phyloP scores from a whole-genome alignment of 352 stramenopile genomes.

The Pythium pyrilobum region DNA sequence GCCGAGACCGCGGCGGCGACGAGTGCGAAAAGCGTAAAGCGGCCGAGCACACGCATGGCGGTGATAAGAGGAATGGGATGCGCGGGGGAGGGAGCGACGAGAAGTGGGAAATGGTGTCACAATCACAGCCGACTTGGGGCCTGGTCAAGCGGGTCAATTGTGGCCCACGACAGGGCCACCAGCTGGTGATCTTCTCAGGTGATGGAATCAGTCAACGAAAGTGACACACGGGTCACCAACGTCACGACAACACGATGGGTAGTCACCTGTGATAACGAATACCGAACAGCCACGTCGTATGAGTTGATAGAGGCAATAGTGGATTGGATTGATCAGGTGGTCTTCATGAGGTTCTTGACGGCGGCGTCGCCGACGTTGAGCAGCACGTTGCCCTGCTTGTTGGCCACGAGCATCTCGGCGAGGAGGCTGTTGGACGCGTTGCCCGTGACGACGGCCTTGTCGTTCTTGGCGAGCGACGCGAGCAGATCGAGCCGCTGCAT shows the following conservation, averaged over 20 bases:
- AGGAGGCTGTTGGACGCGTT: conserved; percentile 46
- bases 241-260: neutral
- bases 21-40: too few species aligned
- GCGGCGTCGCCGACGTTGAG: conserved; percentile 32
- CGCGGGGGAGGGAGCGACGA: too few species aligned
- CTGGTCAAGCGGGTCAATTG: too few species aligned
- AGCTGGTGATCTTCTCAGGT: neutral
- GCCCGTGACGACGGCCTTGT: conserved; percentile 39
- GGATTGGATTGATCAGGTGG: neutral
- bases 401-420: conserved; percentile 50
- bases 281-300: conserved; percentile 2
- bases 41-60: too few species aligned
- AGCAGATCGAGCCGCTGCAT: conserved; percentile 46
- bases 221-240: neutral
- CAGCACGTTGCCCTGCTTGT: conserved; percentile 45
- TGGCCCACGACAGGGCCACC: neutral
- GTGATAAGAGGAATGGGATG: too few species aligned
- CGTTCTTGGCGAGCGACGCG: conserved; percentile 33
- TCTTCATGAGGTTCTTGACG: conserved; percentile 23
- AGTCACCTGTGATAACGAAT: neutral
- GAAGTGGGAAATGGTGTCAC: neutral
- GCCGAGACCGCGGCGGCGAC: neutral
- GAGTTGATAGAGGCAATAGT: neutral
- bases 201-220: conserved; percentile 1
- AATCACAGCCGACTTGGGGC: too few species aligned